These are phyloP conservation scores for Helichrysum umbraculigerum DNA, from an alignment of 129 eudicot species.

Conservation along the genomic window DNA sequence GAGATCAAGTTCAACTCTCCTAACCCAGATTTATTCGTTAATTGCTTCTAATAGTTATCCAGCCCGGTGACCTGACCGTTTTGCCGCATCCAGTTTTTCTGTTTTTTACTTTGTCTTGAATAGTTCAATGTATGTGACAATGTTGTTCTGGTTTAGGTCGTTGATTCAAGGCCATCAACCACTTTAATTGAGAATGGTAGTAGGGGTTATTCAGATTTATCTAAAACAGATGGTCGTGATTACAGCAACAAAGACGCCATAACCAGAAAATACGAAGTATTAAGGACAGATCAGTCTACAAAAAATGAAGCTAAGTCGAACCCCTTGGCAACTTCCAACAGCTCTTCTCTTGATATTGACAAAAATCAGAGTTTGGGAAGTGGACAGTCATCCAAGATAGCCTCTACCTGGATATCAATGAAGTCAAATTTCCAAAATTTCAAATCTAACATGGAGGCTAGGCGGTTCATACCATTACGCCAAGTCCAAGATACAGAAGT, in stretches of 20 bases:
- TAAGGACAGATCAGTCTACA: slow-evolving; percentile 38
- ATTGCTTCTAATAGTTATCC: not conserved
- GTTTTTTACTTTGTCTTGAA: not conserved
- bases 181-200: slow-evolving; percentile 36
- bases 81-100: not conserved
- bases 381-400: slow-evolving; percentile 45
- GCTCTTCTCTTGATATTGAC: slow-evolving; percentile 26
- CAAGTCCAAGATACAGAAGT: slow-evolving; percentile 48
- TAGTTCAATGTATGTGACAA: not conserved
- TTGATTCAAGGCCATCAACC: slow-evolving; percentile 37
- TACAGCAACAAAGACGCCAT: slow-evolving; percentile 35
- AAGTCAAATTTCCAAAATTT: slow-evolving; percentile 61
- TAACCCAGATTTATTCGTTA: not conserved
- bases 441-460: slow-evolving; percentile 62
- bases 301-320: slow-evolving; percentile 26
- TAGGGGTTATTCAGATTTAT: slow-evolving; percentile 26
- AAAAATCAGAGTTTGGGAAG: slow-evolving; percentile 13
- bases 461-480: slow-evolving; percentile 52
- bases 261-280: slow-evolving; percentile 46
- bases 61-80: not conserved
- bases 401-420: slow-evolving; percentile 71
- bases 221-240: slow-evolving; percentile 26
- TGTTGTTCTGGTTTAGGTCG: slow-evolving; percentile 35
- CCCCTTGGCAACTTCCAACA: slow-evolving; percentile 8
- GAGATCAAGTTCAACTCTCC: not conserved